A percentile compares a stretch with the other conserved stretches of the same genome.
Conservation (phyloP, 2,329 filamentous ascomycete genomes). For the Ceratocystiopsis minuta region DNA sequence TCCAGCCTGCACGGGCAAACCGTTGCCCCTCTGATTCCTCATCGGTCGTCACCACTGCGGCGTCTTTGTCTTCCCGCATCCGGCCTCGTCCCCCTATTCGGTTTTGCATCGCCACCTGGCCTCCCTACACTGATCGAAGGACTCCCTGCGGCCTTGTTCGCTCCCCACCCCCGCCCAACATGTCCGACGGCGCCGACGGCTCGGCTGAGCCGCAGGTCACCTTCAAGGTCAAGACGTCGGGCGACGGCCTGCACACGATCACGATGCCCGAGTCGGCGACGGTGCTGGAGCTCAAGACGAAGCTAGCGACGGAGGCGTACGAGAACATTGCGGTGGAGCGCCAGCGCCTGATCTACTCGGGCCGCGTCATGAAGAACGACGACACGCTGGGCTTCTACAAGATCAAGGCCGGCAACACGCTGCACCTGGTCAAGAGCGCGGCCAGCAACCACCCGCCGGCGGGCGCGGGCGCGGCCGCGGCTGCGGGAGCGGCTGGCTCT, state of each 20-base stretch:
- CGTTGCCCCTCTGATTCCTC: too few relatives aligned
- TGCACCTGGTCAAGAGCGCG: conserved; percentile 92
- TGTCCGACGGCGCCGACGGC: too few relatives aligned
- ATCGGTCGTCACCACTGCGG: too few relatives aligned
- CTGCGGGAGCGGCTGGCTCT: conserved; percentile 15
- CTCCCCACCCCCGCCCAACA: too few relatives aligned
- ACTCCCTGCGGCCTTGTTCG: too few relatives aligned
- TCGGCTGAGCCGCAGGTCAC: conserved; percentile 60
- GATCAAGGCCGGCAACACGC: conserved; percentile 87
- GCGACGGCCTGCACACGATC: conserved; percentile 56
- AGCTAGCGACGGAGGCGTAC: conserved; percentile 62
- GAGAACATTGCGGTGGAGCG: conserved; percentile 76
- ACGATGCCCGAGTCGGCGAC: conserved; percentile 62
- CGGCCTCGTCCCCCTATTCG: too few relatives aligned
- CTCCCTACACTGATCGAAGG: too few relatives aligned
- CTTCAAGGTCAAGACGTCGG: conserved; percentile 97
- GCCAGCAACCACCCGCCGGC: conserved; percentile 55
- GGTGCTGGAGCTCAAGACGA: conserved; percentile 74
- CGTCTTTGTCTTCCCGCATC: too few relatives aligned
- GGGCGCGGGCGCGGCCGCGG: not conserved
- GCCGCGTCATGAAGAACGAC: conserved; percentile 86
- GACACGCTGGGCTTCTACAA: conserved; percentile 76
- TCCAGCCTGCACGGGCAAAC: too few relatives aligned
- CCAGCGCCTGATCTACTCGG: conserved; percentile 93
- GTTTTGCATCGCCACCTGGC: too few relatives aligned